These are phyloP conservation scores for Phytomonas sp. DNA, from an alignment of 208 protist species.

Conservation along the genomic window DNA sequence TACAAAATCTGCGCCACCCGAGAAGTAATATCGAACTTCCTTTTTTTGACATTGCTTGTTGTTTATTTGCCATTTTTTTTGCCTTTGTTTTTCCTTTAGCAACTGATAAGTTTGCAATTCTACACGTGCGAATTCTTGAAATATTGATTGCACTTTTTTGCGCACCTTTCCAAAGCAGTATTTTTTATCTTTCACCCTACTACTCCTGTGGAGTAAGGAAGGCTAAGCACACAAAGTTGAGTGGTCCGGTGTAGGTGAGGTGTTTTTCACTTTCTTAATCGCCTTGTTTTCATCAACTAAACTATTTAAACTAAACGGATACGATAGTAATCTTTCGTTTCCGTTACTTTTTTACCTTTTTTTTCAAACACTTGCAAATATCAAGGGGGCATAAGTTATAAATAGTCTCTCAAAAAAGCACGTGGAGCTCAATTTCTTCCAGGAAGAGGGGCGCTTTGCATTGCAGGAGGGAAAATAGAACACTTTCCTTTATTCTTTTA, in stretches of 20 bases:
- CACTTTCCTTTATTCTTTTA: neutral
- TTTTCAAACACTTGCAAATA: constrained; percentile 9
- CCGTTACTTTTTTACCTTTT: constrained; percentile 7
- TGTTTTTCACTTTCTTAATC: neutral
- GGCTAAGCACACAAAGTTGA: neutral
- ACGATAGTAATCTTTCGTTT: neutral
- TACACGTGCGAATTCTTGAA: neutral
- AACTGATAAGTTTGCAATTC: neutral
- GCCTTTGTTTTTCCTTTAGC: neutral
- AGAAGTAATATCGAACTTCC: neutral
- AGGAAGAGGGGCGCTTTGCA: neutral
- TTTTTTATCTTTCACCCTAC: constrained; percentile 5
- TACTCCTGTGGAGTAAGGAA: neutral
- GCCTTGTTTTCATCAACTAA: neutral
- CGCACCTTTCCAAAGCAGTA: neutral
- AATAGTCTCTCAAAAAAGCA: neutral
- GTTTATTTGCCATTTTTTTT: constrained; percentile 1
- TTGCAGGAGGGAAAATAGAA: neutral
- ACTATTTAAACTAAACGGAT: neutral
- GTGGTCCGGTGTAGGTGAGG: neutral
- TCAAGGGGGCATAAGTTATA: neutral
- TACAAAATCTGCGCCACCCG: neutral
- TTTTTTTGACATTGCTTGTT: neutral
- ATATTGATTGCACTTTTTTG: neutral
- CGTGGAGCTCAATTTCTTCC: neutral